Base-by-base conservation (phyloP, 208 protist species). In the Leishmania mexicana region DNA sequence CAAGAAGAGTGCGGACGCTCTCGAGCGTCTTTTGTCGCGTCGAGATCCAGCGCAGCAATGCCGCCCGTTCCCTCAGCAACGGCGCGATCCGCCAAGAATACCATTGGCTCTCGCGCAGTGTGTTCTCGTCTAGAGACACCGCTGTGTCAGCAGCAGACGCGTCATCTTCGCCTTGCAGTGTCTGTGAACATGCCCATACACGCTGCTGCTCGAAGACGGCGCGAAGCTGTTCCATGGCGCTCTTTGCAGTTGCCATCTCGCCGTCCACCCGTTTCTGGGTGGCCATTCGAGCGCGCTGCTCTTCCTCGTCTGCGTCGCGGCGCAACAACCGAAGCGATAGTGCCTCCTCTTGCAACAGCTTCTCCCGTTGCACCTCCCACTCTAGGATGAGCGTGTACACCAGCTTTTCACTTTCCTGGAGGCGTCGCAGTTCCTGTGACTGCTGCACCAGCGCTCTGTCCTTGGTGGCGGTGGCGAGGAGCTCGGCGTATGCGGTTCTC, bases 391-490 rank as follows among this genome's bases (percentile, higher is more conserved):
- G 57, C 1, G 85, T 87, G 81, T 85, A 83, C 24, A 74, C 70
- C 5, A 88, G 57, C 72, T 88, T 79, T 40, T 79, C 81, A 49
- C 82, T 75, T 54, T 84, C 80, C 70, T 92, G 86, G 45, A 92
- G 49, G 3, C 70, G 58, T 1, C 88, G 88, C 57, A 92, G 79
- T 49, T 86, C 62, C 60, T 86, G 54, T 40, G 82, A 79, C 51
- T 91, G 83, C 13, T 75, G 75, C 6, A 84, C 81, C 31, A 92
- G 83, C 19, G 64, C 60, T 28, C 70, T 72, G 47, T 87, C 83
- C 19, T 84, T 78, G 58, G 45, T 49, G 38, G 81, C 77, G 5
- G 78, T 64, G 0, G 67, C 45, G 11, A 64, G 8, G 6, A 94
- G n/a, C 19, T 87, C 85, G 15, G 80, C 75, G 24, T 87, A 88